phyloP scores from a whole-genome alignment of 345 rosid species.

The Arabidopsis arenosa region DNA sequence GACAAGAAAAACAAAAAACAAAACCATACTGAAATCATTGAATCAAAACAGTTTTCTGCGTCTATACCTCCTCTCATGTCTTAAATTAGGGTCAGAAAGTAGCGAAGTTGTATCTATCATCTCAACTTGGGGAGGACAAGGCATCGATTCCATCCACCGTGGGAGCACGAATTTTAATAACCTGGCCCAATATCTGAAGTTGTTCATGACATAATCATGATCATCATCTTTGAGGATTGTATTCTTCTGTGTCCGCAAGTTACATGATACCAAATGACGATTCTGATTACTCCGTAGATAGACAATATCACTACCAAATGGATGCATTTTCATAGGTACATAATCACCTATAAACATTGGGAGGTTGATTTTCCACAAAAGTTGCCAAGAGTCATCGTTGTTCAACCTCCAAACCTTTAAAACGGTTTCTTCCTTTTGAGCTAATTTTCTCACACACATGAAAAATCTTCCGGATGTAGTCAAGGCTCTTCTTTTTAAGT shows the following conservation, averaged over 20 bases:
- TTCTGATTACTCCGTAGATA: slow-evolving; percentile 19
- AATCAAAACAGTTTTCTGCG: no score
- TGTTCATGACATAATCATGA: neutral
- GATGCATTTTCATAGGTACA: slow-evolving; percentile 14
- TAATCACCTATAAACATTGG: no score
- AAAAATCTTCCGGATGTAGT: neutral
- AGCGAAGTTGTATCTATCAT: neutral
- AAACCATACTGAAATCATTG: no score
- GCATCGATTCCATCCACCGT: slow-evolving; percentile 2
- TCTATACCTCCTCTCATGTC: no score
- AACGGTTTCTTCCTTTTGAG: neutral
- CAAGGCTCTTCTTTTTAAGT: neutral
- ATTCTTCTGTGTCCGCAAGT: neutral
- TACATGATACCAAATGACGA: neutral
- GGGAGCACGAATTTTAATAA: neutral
- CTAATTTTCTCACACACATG: neutral
- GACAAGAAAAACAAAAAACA: no score
- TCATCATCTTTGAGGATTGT: neutral
- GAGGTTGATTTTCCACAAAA: neutral
- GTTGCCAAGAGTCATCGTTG: neutral
- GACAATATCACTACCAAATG: neutral
- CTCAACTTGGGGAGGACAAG: slow-evolving; percentile 6
- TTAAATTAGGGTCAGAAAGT: neutral
- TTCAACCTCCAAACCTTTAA: slow-evolving; percentile 22
- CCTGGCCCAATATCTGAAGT: neutral